Conservation (phyloP, 208 protist species). For the Trichomonas tenax region DNA sequence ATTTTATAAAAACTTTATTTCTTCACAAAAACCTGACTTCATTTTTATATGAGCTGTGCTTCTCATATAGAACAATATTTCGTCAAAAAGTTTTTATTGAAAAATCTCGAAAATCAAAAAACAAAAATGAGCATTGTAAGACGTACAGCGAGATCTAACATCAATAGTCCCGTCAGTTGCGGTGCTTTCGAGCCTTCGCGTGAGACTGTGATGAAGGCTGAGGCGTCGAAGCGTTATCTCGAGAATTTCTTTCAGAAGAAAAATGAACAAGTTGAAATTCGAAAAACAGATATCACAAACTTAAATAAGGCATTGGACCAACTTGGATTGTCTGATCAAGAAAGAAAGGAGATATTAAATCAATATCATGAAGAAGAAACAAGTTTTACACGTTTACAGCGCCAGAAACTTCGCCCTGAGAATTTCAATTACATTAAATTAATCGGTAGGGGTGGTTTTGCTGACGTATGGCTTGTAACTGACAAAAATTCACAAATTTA, state of each 20-base stretch:
- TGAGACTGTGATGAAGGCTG: not conserved
- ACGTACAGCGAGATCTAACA: not conserved
- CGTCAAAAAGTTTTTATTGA: no score
- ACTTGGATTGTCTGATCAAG: not conserved
- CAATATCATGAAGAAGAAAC: not conserved
- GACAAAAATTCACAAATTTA: not conserved
- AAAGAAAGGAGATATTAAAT: not conserved
- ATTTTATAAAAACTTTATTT: no score
- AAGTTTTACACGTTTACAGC: not conserved
- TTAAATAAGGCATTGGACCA: not conserved
- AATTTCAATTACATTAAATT: not conserved
- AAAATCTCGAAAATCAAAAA: no score
- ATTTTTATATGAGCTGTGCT: no score
- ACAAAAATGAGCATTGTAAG: not conserved
- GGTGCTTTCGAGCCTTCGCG: not conserved
- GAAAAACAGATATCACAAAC: not conserved
- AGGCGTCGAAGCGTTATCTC: not conserved
- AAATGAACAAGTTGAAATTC: not conserved
- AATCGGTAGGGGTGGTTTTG: not conserved
- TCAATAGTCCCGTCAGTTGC: not conserved
- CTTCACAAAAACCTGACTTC: no score
- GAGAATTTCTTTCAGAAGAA: not conserved
- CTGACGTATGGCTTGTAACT: not conserved
- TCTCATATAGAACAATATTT: no score
- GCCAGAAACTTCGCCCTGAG: not conserved